Base-by-base conservation (phyloP, 2,329 filamentous ascomycete species). In the Arthrobotrys iridis region DNA sequence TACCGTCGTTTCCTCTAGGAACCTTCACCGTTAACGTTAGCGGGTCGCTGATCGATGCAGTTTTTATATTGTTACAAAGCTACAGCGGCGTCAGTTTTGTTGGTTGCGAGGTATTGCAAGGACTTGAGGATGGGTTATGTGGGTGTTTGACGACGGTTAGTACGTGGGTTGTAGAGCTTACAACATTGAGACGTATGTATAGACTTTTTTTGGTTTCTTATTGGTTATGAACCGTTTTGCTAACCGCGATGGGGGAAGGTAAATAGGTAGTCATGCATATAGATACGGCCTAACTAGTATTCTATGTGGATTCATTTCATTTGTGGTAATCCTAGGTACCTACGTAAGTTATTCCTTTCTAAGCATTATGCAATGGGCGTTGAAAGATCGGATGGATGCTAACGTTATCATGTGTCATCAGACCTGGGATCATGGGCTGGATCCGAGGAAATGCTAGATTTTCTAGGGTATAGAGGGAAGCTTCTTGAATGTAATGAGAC, bases 1-100 rank as follows among this genome's bases (percentile, higher is more conserved):
- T 88, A 0, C 82, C 88, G 0, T 83, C 86, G 0, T 97, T 97
- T 78, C 94, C 94, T 0, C 82, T 97, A 0, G 94, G 94, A 1
- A 98, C 94, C 0, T 97, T 97, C 79, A 83, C 84, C 0, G 92
- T 91, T 26, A 98, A 98, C 79, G 84, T 96, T 3, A 81, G 90
- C 11, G 94, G 93, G 3, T 93, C 92, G 0, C 86, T 86, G 0
- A 82, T 97, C 13, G 82, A 96, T 57, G 93, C 88, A 11, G 89
- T 93, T 86, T 87, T 88, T 66, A 68, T 67, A 18, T 45, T 77
- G 3, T 26, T 70, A 84, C 87, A 0, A 71, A 78, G n/a, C 24
- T 78, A 81, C 84, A 0, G 79, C 81, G 4, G 86, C 85, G 0
- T 86, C 3, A 86, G 87, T 0, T 80, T 87, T 0, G 79, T 89